phyloP scores from a whole-genome alignment of 2,329 filamentous ascomycete species.

The Alternaria infectoria region DNA sequence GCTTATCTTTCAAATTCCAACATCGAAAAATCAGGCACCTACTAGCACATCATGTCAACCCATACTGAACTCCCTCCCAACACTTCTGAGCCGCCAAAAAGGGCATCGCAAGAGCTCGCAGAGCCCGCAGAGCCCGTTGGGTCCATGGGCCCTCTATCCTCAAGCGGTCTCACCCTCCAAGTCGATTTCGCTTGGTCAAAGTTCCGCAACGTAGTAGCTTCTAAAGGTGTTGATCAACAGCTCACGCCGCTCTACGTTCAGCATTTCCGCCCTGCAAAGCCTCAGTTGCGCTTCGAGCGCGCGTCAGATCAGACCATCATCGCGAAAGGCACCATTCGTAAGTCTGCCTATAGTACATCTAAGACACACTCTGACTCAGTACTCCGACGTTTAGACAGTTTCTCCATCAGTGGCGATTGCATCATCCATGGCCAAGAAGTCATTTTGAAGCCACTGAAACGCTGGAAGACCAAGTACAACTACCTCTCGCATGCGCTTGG shows the following conservation, averaged over 20 bases:
- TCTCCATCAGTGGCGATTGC: conserved; percentile 25
- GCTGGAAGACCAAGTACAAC: conserved; percentile 28
- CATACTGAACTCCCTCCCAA: background rate
- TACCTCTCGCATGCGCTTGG: conserved; percentile 22
- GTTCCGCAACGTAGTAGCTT: conserved; percentile 23
- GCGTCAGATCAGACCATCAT: conserved; percentile 5
- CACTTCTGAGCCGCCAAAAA: background rate
- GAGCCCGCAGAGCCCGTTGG: background rate
- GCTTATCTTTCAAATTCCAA: background rate
- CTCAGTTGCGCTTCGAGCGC: conserved; percentile 22
- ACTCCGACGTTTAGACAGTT: background rate
- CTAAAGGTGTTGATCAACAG: conserved; percentile 10
- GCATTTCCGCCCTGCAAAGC: conserved; percentile 25
- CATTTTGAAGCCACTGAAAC: conserved; percentile 23
- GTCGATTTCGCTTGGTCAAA: conserved; percentile 29
- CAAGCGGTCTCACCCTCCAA: conserved; percentile 17
- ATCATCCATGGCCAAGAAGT: conserved; percentile 19
- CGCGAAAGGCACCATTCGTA: conserved; percentile 19
- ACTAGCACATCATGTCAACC: background rate
- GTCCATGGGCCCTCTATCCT: background rate
- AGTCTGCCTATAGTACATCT: background rate
- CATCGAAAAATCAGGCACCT: background rate
- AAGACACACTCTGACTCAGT: background rate
- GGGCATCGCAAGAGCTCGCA: background rate
- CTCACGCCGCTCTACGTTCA: conserved; percentile 25